Base-by-base conservation (phyloP, 495 filamentous ascomycete species). In the Hyaloscypha variabilis region DNA sequence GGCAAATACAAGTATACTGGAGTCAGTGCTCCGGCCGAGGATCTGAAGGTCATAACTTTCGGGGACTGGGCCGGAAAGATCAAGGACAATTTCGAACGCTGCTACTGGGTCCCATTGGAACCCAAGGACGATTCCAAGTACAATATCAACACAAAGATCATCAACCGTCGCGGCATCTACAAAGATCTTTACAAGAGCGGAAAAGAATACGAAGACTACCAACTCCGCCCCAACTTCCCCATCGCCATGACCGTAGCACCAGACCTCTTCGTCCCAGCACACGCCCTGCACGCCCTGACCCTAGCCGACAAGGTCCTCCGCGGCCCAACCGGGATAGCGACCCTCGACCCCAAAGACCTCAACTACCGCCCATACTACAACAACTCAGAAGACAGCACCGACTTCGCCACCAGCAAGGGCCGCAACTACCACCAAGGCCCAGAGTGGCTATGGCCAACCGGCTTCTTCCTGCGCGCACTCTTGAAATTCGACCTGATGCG, bases 401-500 rank as follows among this genome's bases (percentile, higher is more conserved):
- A 97, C 73, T 98, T 97, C 72, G 83, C 89, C 1, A 97, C 93
- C 0, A 86, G 89, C 62, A 98, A 98, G 71, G 96, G 96, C 17
- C 82, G 96, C 21, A 97, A 97, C 73, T 99, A 99, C 75, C 96
- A 99, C 74, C 95, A 98, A 76, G 96, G 96, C 1, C 96, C 96
- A 0, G 96, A 99, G 76, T 99, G 96, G 96, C 80, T 97, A n/a
- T 99, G 96, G 96, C 96, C 93, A 1, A 92, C 91, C 4, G 96
- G 96, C 8, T 99, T 91, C 82, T 98, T 94, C 81, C 81, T 97
- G 19, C 85, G 96, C 39, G 96, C 96, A 1, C 78, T 99, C 62
- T 79, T 98, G 58, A 89, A 91, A 74, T 97, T 98, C 72, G 94
- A 97, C 76, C 80, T 97, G 49, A 82, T 84, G 78, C 81, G 94